Evolutionary conservation across 2,329 filamentous ascomycete genomes (phyloP), one percentile per base, ranked within the genome.

Genomic region (Pseudogymnoascus verrucosus): DNA sequence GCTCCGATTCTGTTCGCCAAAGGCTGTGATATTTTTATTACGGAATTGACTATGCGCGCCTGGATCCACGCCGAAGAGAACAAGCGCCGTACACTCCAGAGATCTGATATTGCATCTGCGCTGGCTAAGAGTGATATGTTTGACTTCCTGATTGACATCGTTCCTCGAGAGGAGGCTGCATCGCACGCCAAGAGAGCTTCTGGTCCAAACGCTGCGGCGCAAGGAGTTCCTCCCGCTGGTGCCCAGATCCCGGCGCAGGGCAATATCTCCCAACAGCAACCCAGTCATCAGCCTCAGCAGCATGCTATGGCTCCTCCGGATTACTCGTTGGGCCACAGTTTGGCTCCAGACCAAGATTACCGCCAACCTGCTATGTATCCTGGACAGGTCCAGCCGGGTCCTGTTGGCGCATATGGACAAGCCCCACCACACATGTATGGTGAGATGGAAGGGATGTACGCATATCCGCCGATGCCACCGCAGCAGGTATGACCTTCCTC

Each of bases 11-110:
- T 99, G 12, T 99, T 99, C 72, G 95, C 95, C 61, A 99, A 99
- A 77, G 95, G 93, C 39, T 98, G 95, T 77, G 95, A 99, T 74
- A 97, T 98, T 73, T 99, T 99, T 79, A 99, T 99, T 73, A 97
- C 93, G 0, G 95, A 99, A 77, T 82, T 99, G 66, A 99, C 95
- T 6, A 99, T 99, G 95, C 91, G 95, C 68, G 95, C 95, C 57
- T 99, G 95, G 95, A 99, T 99, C 68, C 95, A 99, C 72, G 95
- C 95, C 14, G 95, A 99, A 74, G 95, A 99, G 78, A 99, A 99
- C 80, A 99, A 99, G 81, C 86, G 95, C 31, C 88, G 95, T 47
- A 99, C 95, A 1, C 81, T 99, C 42, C 95, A 99, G 77, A 87
- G 95, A 61, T 96, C 91, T 64, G 95, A 99, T 73, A 99, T 99